These are phyloP conservation scores for Cenchrus americanus DNA, from an alignment of 176 grass and related monocot species.

Conservation along the genomic window DNA sequence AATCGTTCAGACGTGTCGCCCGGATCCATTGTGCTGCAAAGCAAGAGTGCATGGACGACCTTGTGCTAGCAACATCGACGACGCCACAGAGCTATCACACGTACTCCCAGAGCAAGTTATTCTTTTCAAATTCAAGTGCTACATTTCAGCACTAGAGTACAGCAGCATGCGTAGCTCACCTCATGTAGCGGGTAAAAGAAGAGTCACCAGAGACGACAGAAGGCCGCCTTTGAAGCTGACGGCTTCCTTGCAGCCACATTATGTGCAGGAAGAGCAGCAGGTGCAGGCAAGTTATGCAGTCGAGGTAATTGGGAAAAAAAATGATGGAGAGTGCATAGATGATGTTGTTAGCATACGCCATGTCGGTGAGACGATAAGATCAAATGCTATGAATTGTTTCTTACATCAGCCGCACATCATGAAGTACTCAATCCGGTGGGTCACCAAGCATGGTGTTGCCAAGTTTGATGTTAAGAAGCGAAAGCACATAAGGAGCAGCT, in stretches of 20 bases:
- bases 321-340: neutral
- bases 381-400: neutral
- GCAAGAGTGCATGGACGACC: neutral
- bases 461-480: neutral
- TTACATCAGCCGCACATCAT: neutral
- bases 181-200: neutral
- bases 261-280: neutral
- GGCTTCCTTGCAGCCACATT: neutral
- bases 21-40: conserved; percentile 6
- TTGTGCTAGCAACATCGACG: neutral
- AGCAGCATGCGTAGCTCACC: neutral
- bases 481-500: neutral
- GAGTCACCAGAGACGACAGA: too few relatives aligned
- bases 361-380: neutral
- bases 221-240: neutral
- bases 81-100: neutral
- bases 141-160: neutral
- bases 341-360: neutral
- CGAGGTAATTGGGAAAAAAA: neutral
- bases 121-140: neutral
- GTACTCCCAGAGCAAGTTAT: neutral
- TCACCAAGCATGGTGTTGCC: neutral
- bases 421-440: neutral
- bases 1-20: neutral
- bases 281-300: neutral